These are phyloP conservation scores for Penicillium bovifimosum DNA, from an alignment of 495 filamentous ascomycete genomes.

Conservation along the genomic window DNA sequence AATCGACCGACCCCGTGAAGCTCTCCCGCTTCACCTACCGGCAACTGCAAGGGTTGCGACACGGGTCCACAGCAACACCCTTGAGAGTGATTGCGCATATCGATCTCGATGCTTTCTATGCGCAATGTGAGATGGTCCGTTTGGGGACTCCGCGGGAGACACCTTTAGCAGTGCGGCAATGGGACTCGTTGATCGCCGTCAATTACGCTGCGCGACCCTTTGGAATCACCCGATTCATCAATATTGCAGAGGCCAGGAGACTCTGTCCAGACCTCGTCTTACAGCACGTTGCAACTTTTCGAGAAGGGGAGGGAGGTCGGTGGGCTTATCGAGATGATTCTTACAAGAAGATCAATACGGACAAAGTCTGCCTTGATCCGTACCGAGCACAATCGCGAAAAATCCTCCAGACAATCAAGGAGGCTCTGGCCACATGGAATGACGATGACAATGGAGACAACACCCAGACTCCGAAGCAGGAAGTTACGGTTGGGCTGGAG, in stretches of 20 bases:
- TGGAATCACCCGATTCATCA: conserved; percentile 70
- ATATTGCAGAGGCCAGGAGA: conserved; percentile 77
- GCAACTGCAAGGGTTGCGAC: conserved; percentile 68
- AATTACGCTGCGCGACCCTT: conserved; percentile 86
- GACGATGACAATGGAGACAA: conserved; percentile 10
- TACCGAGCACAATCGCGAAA: conserved; percentile 80
- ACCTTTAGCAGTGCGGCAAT: conserved; percentile 82
- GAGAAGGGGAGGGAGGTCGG: conserved; percentile 73
- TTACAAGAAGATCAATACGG: conserved; percentile 64
- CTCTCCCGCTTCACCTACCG: conserved; percentile 78
- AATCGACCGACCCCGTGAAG: conserved; percentile 37
- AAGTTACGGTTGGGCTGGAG: conserved; percentile 54
- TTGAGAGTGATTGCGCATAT: conserved; percentile 86
- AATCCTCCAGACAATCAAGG: conserved; percentile 79
- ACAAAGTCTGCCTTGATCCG: conserved; percentile 91
- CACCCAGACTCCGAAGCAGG: conserved; percentile 50
- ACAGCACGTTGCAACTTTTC: conserved; percentile 94
- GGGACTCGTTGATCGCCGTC: conserved; percentile 83
- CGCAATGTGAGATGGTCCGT: conserved; percentile 90
- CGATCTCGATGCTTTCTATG: conserved; percentile 97
- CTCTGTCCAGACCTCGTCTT: conserved; percentile 76
- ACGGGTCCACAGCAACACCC: conserved; percentile 65
- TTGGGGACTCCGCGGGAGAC: conserved; percentile 65
- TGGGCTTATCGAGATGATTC: conserved; percentile 91
- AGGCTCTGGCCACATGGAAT: conserved; percentile 46